phyloP scores from a whole-genome alignment of 257 asterid genomes.

The Ophiorrhiza pumila region DNA sequence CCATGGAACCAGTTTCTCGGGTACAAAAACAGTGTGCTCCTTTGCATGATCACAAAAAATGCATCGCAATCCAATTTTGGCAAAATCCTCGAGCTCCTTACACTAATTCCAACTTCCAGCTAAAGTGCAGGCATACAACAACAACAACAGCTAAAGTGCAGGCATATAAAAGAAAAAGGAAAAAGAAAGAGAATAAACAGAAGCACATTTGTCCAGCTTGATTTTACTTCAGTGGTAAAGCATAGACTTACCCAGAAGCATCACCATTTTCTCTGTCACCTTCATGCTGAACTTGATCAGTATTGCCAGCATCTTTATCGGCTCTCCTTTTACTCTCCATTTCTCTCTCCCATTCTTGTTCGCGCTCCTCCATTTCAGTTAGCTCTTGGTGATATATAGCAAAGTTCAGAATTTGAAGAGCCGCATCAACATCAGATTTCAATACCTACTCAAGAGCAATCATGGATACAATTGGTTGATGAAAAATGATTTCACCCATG shows the following conservation, averaged over 20 bases:
- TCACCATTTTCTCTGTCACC: slow-evolving; percentile 27
- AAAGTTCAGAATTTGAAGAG: slow-evolving; percentile 89
- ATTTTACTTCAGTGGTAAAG: background rate
- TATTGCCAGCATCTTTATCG: slow-evolving; percentile 44
- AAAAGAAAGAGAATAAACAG: too few species aligned
- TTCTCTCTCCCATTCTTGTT: slow-evolving; percentile 58
- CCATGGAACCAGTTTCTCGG: too few species aligned
- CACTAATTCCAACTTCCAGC: background rate
- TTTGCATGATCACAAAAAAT: background rate
- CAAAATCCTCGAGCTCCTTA: background rate
- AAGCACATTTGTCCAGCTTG: background rate
- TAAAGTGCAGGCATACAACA: background rate
- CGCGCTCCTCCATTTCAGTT: slow-evolving; percentile 95
- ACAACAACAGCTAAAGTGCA: background rate
- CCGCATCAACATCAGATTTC: slow-evolving; percentile 81
- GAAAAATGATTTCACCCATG: background rate
- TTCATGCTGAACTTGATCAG: slow-evolving; percentile 28
- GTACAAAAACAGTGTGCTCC: background rate
- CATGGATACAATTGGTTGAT: slow-evolving; percentile 6
- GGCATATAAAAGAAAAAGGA: background rate
- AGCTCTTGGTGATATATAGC: slow-evolving; percentile 98
- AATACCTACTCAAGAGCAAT: slow-evolving; percentile 49
- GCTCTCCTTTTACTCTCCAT: slow-evolving; percentile 44
- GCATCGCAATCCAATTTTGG: background rate
- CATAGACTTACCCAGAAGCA: slow-evolving; percentile 45